Conservation (phyloP, 2,329 filamentous ascomycete genomes). For the Fusarium bulbicola region DNA sequence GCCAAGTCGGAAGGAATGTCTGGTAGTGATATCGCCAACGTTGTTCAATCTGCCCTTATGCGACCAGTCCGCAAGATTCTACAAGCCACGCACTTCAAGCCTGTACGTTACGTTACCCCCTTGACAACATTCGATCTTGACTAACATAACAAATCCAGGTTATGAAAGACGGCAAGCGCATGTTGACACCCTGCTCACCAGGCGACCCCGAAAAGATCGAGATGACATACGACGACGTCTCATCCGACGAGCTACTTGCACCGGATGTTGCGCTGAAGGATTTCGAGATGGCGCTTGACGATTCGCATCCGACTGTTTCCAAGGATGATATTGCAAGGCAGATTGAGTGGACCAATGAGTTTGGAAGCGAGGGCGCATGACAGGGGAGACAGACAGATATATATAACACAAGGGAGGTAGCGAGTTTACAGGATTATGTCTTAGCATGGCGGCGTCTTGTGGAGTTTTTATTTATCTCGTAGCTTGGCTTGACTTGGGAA, state of each 20-base stretch:
- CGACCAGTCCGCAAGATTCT: conserved; percentile 96
- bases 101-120: conserved; percentile 63
- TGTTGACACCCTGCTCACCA: conserved; percentile 90
- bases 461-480: conserved; percentile 36
- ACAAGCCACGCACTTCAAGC: conserved; percentile 97
- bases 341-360: conserved; percentile 94
- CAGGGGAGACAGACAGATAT: conserved; percentile 40
- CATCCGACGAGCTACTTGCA: conserved; percentile 84
- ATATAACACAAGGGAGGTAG: conserved; percentile 10
- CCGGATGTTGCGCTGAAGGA: conserved; percentile 89
- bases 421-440: conserved; percentile 38
- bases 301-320: conserved; percentile 89
- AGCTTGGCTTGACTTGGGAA: conserved; percentile 25
- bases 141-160: conserved; percentile 61
- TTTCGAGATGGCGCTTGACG: conserved; percentile 91
- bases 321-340: conserved; percentile 84
- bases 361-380: conserved; percentile 85
- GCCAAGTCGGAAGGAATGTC: conserved; percentile 92
- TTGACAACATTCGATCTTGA: accelerated
- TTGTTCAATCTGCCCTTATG: conserved; percentile 96
- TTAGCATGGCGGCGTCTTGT: conserved; percentile 39
- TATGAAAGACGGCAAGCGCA: conserved; percentile 70
- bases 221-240: conserved; percentile 92
- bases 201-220: conserved; percentile 86
- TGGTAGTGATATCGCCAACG: conserved; percentile 94